Evolutionary conservation across 495 filamentous ascomycete genomes (phyloP), one percentile per base, ranked within the genome.

Genomic region (Aspergillus sclerotiicarbonarius): DNA sequence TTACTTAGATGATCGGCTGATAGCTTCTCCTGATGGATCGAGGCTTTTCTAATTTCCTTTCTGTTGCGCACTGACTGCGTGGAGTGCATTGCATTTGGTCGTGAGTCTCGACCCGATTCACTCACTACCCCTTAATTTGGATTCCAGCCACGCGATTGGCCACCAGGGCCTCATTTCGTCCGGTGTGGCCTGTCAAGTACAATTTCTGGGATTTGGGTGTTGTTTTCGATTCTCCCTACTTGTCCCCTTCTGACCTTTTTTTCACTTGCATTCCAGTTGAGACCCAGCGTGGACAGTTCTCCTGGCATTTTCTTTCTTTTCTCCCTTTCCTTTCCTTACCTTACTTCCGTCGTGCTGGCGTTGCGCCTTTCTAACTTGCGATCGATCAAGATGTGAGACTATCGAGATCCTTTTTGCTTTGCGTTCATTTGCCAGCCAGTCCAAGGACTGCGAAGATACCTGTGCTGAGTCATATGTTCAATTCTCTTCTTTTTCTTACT

Each of bases 371-470:
- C 29, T 13, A 47, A 50, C 25, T 45, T 53, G 31, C 54, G 29
- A 47, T 58, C 51, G 43, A 58, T 64, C 46, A 37, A 58, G n/a
- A 39, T 59, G 56, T 58, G 60, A 61, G 60, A 55, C 30, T 33
- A 53, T 53, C 53, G 21, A 51, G 25, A 31, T 52, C 53, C 58
- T 41, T 51, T 55, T 50, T 64, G 32, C 51, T 62, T 65, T 58
- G 58, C 44, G 43, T 62, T 60, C 19, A 49, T 61, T 66, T 54
- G 47, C 53, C 57, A 52, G 63, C 62, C 64, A 64, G 65, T 64
- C 69, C 62, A 65, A 63, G 64, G 71, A 70, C 67, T 73, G 67
- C 62, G 54, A 74, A 68, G 73, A 74, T 73, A 76, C 67, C 71
- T 73, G 63, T 67, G 66, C 68, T 65, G 65, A 65, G 60, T 72